Conservation (phyloP, 2,329 filamentous ascomycete genomes). For the Fusarium bactridioides region DNA sequence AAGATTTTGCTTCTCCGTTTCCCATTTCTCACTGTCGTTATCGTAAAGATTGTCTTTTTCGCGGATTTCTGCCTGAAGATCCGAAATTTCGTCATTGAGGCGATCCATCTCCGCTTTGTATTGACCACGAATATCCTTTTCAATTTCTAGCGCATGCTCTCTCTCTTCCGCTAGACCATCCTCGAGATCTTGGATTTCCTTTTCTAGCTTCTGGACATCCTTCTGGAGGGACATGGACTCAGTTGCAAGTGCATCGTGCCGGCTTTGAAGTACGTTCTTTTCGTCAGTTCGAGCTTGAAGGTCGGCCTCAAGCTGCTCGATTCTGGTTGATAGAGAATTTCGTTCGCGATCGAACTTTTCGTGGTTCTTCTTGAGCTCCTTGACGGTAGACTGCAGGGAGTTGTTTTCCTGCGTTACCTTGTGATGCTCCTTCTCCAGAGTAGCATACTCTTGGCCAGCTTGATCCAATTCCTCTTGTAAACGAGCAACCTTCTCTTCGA, state of each 20-base stretch:
- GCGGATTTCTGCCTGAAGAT: constrained; percentile 69
- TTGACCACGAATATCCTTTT: constrained; percentile 63
- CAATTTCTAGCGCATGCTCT: constrained; percentile 65
- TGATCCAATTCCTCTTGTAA: constrained; percentile 72
- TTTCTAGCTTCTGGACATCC: constrained; percentile 63
- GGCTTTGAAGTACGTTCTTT: constrained; percentile 73
- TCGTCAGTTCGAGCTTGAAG: constrained; percentile 67
- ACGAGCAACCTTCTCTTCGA: constrained; percentile 73
- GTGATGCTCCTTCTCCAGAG: constrained; percentile 60
- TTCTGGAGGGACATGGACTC: constrained; percentile 73
- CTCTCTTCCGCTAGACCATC: constrained; percentile 61
- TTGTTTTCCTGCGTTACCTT: constrained; percentile 57
- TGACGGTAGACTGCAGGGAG: constrained; percentile 54
- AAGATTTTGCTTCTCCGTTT: constrained; percentile 67
- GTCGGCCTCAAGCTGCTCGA: constrained; percentile 67
- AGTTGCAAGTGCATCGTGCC: constrained; percentile 70
- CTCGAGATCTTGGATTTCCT: constrained; percentile 57
- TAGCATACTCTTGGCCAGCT: constrained; percentile 56
- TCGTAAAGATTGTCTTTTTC: constrained; percentile 76
- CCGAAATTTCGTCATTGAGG: constrained; percentile 66
- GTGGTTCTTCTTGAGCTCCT: constrained; percentile 49
- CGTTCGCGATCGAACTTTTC: constrained; percentile 43
- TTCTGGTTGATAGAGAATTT: constrained; percentile 54
- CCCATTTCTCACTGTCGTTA: constrained; percentile 77
- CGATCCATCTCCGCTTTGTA: constrained; percentile 58